A percentile compares a stretch with the other conserved stretches of the same genome.
Evolutionary conservation across 495 filamentous ascomycete genomes (phyloP).

Genomic region (Apiosordaria backusii): DNA sequence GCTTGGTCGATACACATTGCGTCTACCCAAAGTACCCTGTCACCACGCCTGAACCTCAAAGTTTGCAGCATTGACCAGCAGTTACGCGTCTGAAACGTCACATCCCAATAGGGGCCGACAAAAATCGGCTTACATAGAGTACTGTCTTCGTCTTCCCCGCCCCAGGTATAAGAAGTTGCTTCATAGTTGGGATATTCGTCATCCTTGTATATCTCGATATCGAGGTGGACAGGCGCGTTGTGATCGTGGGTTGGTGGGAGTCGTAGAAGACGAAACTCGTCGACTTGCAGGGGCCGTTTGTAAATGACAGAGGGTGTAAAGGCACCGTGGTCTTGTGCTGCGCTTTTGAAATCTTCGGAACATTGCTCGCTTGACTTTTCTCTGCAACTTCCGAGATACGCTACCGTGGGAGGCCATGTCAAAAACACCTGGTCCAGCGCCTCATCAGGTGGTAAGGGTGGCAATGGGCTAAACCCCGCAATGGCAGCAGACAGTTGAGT

Average conservation of each 20-base stretch:
- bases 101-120: not conserved
- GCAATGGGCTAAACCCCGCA: not conserved
- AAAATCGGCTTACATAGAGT: not conserved
- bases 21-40: not conserved
- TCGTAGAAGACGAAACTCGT: not conserved
- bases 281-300: not conserved
- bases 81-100: not conserved
- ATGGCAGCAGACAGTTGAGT: not conserved
- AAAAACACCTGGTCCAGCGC: not conserved
- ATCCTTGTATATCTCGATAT: not conserved
- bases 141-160: not conserved
- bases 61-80: constrained; percentile 1
- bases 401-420: not conserved
- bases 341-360: not conserved
- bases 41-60: not conserved
- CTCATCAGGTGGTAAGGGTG: not conserved
- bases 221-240: not conserved
- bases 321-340: not conserved
- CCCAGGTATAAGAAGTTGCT: not conserved
- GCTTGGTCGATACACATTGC: not conserved
- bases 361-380: not conserved
- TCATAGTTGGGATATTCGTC: not conserved
- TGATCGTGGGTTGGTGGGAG: not conserved
- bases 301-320: not conserved
- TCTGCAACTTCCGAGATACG: too few species aligned